Conservation (phyloP, 306 rosid genomes). For the Albizia julibrissin region DNA sequence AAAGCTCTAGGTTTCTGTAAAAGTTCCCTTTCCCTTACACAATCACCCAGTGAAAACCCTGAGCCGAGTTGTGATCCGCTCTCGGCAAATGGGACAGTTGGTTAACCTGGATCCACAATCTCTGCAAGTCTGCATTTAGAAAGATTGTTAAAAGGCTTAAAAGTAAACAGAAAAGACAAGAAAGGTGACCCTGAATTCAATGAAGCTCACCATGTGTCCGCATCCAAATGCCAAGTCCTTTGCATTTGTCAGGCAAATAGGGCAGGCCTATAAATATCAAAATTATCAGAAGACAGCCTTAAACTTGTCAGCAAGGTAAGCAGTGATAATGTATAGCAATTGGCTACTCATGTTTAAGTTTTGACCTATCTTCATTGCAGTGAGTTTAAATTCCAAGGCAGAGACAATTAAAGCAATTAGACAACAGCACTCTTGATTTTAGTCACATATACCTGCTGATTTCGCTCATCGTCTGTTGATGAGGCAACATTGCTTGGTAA, state of each 20-base stretch:
- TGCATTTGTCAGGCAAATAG: slow-evolving; percentile 74
- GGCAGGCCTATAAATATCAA: slow-evolving; percentile 54
- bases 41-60: slow-evolving; percentile 70
- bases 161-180: neutral
- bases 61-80: slow-evolving; percentile 68
- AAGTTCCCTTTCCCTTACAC: slow-evolving; percentile 5
- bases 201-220: slow-evolving; percentile 81
- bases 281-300: slow-evolving; percentile 1
- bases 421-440: neutral
- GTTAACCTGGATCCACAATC: slow-evolving; percentile 75
- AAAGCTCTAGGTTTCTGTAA: neutral
- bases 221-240: slow-evolving; percentile 83
- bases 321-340: neutral
- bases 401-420: neutral
- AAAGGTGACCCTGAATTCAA: neutral
- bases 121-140: slow-evolving; percentile 63
- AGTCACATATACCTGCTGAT: slow-evolving; percentile 48
- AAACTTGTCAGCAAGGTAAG: slow-evolving; percentile 13
- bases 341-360: neutral
- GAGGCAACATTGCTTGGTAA: slow-evolving; percentile 38
- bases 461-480: slow-evolving; percentile 46
- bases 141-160: slow-evolving; percentile 8
- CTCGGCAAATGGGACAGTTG: slow-evolving; percentile 76
- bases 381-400: neutral
- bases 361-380: slow-evolving; percentile 2